Base-by-base conservation (phyloP, 2,329 filamentous ascomycete genomes). In the Zasmidium citrigriseum region DNA sequence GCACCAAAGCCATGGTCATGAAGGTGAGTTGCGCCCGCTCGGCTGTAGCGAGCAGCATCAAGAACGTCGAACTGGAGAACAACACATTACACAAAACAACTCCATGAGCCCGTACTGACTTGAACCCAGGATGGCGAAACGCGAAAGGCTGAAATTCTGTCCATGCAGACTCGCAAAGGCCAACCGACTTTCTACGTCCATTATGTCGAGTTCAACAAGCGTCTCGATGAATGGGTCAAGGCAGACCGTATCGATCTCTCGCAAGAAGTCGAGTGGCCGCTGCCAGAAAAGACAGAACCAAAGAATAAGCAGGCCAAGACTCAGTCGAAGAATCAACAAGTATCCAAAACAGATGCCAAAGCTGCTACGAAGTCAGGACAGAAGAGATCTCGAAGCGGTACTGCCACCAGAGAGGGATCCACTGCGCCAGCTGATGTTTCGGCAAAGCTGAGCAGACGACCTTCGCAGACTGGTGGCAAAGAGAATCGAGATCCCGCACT, bases 141-240 rank as follows among this genome's bases (percentile, higher is more conserved):
- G 61, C 88, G 95, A 68, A 92, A 95, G 78, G 95, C 95, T 68
- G 95, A 99, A 75, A 96, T 99, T 63, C 80, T 99, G n/a, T 95
- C 91, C 59, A 96, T 98, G 67, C 89, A 90, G 71, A 90, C 93
- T 59, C 89, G 90, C 21, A 96, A 96, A 75, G 93, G 91, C 69
- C 88, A 89, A 16, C 89, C 91, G 41, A 89, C 90, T 55, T 97
- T 93, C 72, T 97, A 97, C 76, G 96, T 96, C 70, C 96, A 98
- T 75, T 98, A 97, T 74, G 91, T 96, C 72, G 96, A 96, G 70
- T 98, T 97, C 84, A 98, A 98, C 78, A 98, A 98, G 69, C 86
- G 86, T 80, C 78, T 88, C 27, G 85, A 88, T 67, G 95, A 99
- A 80, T 99, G 95, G 95, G 88, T 99, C 10, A 83, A 89, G 1